A percentile compares a stretch with the other conserved stretches of the same genome.
Evolutionary conservation across 169 alveolate species (phyloP).

Genomic region (Eimeria acervulina): DNA sequence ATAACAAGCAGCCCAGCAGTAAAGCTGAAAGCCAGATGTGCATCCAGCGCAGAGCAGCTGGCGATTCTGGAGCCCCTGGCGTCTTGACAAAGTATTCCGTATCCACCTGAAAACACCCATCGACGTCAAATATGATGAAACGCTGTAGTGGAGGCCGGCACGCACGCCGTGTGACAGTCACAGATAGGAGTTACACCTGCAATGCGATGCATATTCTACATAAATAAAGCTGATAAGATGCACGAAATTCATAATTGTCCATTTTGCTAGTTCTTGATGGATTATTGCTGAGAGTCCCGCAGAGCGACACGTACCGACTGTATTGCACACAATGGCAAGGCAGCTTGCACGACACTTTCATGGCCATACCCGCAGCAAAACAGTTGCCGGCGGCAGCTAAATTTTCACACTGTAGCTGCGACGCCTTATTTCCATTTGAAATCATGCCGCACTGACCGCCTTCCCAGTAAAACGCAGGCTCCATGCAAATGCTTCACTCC

Average conservation of each 20-base stretch:
- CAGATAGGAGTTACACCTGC: neutral
- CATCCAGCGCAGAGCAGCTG: slow-evolving; percentile 12
- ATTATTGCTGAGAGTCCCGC: neutral
- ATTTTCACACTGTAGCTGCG: neutral
- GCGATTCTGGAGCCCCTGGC: neutral
- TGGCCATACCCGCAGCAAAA: neutral
- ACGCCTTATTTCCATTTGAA: neutral
- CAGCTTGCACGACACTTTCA: neutral
- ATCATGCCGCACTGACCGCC: neutral
- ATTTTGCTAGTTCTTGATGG: neutral
- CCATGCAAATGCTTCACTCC: neutral
- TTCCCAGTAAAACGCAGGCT: neutral
- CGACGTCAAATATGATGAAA: neutral
- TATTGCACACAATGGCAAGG: neutral
- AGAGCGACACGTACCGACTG: slow-evolving; percentile 25
- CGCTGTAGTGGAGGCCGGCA: neutral
- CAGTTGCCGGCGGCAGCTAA: neutral
- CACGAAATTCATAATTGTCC: neutral
- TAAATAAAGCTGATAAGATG: neutral
- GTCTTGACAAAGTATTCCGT: neutral
- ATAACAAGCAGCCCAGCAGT: slow-evolving; percentile 8
- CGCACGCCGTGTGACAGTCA: neutral
- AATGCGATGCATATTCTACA: neutral
- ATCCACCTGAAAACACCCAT: slow-evolving; percentile 17
- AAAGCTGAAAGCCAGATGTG: neutral